phyloP scores from a whole-genome alignment of 306 rosid genomes.

The Cicer yamashitae region DNA sequence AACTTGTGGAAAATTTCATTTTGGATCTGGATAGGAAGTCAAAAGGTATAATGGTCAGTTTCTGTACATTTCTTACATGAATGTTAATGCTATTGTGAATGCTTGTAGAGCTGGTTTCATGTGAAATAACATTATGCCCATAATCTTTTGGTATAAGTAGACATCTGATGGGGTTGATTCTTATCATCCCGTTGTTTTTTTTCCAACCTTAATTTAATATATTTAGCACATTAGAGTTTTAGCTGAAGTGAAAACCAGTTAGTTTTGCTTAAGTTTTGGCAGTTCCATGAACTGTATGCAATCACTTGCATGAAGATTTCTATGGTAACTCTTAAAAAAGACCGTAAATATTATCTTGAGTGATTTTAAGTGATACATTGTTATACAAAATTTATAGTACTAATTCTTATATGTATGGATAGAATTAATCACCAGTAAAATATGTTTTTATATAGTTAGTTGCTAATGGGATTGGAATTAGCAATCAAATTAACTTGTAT shows the following conservation, averaged over 20 bases:
- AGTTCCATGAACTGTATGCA: conserved; percentile 4
- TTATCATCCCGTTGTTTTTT: neutral
- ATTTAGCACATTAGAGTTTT: neutral
- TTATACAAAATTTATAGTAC: neutral
- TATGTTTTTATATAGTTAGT: too few species aligned
- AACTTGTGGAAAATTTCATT: conserved; percentile 71
- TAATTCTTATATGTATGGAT: neutral
- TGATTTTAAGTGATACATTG: neutral
- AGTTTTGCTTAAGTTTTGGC: neutral
- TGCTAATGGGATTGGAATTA: too few species aligned
- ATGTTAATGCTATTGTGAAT: neutral
- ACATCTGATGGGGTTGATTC: neutral
- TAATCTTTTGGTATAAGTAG: neutral
- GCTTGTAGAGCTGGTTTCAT: neutral
- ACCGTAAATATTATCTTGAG: neutral
- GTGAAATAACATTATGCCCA: neutral
- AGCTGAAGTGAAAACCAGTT: neutral
- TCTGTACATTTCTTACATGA: conserved; percentile 10
- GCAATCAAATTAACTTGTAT: too few species aligned
- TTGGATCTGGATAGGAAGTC: conserved; percentile 70
- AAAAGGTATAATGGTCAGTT: conserved; percentile 52
- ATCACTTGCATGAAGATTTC: neutral
- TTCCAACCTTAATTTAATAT: neutral
- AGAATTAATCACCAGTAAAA: too few species aligned
- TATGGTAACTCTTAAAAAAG: neutral